These are phyloP conservation scores for Digitaria exilis DNA, from an alignment of 202 grass and related monocot genomes.

Conservation along the genomic window DNA sequence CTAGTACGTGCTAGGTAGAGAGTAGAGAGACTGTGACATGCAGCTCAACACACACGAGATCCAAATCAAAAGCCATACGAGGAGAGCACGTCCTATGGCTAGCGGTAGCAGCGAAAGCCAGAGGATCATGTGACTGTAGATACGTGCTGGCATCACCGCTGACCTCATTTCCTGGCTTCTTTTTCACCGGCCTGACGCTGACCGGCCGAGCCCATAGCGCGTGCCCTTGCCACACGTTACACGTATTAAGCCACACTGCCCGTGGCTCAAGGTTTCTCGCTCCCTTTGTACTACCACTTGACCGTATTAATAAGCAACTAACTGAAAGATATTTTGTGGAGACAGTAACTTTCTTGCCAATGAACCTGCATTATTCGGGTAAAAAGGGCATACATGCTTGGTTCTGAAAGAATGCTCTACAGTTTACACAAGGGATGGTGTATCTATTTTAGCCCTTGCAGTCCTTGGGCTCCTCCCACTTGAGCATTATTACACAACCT, in stretches of 20 bases:
- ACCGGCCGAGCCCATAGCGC: neutral
- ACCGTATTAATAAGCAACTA: too few species aligned
- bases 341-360: too few species aligned
- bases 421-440: too few species aligned
- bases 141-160: constrained; percentile 38
- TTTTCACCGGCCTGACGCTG: constrained; percentile 31
- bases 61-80: neutral
- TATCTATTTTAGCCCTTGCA: too few species aligned
- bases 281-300: too few species aligned
- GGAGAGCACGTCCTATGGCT: neutral
- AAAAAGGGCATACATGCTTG: too few species aligned
- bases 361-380: too few species aligned
- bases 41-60: neutral
- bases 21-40: neutral
- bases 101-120: neutral
- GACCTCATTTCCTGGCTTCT: constrained; percentile 46
- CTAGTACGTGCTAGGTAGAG: neutral
- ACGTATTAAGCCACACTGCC: too few species aligned
- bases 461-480: neutral
- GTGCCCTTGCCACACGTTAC: too few species aligned
- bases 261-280: neutral
- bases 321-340: too few species aligned
- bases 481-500: neutral
- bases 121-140: neutral
- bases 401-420: too few species aligned